Conservation (phyloP, 163 green algal species). For the Chloromonas sp. region DNA sequence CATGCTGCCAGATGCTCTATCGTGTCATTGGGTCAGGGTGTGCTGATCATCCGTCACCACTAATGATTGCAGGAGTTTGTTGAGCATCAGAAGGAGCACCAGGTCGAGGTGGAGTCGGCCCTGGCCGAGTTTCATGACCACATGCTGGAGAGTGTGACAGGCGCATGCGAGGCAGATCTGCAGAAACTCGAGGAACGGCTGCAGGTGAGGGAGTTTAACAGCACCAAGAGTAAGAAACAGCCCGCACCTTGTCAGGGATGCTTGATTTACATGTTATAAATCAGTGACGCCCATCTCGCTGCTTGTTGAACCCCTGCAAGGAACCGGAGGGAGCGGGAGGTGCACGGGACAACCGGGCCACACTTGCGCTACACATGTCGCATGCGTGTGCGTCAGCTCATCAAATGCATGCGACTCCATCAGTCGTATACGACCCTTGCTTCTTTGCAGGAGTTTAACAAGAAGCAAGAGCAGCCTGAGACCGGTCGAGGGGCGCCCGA, state of each 20-base stretch:
- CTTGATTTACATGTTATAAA: not conserved
- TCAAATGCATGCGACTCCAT: not conserved
- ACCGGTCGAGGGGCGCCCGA: not conserved
- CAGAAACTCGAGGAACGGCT: conserved; percentile 75
- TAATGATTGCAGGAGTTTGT: conserved; percentile 48
- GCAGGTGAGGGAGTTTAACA: conserved; percentile 17
- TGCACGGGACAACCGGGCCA: too few relatives aligned
- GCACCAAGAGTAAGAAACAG: too few relatives aligned
- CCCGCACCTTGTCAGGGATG: too few relatives aligned
- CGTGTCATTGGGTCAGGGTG: not conserved
- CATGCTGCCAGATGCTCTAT: too few relatives aligned
- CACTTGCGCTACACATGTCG: not conserved
- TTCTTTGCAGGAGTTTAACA: conserved; percentile 41
- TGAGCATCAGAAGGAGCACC: conserved; percentile 34
- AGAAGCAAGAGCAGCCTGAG: conserved; percentile 42
- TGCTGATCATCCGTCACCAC: conserved; percentile 11
- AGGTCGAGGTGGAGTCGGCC: conserved; percentile 8
- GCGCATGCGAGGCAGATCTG: conserved; percentile 56
- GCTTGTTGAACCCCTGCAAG: not conserved
- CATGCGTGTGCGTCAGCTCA: not conserved
- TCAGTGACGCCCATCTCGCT: not conserved
- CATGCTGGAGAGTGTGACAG: conserved; percentile 42
- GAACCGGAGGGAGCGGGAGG: not conserved
- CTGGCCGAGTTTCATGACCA: conserved; percentile 32
- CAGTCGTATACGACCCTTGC: not conserved